Percentiles rank a stretch among this genome's conserved stretches.
Evolutionary conservation across 2,329 filamentous ascomycete species (phyloP).

Genomic region (Curvularia sp.): DNA sequence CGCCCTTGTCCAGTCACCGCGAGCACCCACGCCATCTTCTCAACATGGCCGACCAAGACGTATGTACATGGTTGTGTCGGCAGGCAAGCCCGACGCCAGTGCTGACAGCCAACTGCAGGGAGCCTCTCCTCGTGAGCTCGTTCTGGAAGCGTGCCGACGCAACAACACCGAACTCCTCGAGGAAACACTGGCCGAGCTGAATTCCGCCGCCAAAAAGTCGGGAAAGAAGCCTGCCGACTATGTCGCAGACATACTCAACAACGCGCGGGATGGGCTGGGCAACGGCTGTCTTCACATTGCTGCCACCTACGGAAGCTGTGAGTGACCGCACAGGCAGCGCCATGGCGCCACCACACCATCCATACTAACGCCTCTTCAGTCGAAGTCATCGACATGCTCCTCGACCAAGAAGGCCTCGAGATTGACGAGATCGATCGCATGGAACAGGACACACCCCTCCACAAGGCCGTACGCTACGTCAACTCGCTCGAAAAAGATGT

Average conservation of each 20-base stretch:
- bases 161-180: conserved; percentile 88
- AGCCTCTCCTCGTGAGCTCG: conserved; percentile 81
- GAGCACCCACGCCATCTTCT: conserved; percentile 5
- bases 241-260: conserved; percentile 81
- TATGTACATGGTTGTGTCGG: conserved; percentile 14
- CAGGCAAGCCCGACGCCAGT: neutral
- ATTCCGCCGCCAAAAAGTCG: conserved; percentile 55
- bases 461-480: conserved; percentile 78
- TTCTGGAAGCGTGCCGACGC: conserved; percentile 90
- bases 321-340: conserved; percentile 45
- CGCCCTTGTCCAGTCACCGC: conserved; percentile 7
- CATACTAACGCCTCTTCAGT: conserved; percentile 57
- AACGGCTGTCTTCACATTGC: conserved; percentile 91
- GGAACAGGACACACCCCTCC: conserved; percentile 80
- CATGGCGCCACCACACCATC: neutral
- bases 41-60: conserved; percentile 50
- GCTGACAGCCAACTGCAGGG: conserved; percentile 63
- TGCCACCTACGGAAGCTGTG: conserved; percentile 84
- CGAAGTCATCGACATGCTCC: conserved; percentile 80
- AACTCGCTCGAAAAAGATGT: conserved; percentile 71
- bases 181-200: conserved; percentile 69
- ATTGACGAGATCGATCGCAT: conserved; percentile 77
- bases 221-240: conserved; percentile 64
- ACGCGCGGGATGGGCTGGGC: conserved; percentile 82
- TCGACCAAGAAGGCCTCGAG: conserved; percentile 84